phyloP scores from a whole-genome alignment of 2,329 filamentous ascomycete species.

The Pyricularia grisea region DNA sequence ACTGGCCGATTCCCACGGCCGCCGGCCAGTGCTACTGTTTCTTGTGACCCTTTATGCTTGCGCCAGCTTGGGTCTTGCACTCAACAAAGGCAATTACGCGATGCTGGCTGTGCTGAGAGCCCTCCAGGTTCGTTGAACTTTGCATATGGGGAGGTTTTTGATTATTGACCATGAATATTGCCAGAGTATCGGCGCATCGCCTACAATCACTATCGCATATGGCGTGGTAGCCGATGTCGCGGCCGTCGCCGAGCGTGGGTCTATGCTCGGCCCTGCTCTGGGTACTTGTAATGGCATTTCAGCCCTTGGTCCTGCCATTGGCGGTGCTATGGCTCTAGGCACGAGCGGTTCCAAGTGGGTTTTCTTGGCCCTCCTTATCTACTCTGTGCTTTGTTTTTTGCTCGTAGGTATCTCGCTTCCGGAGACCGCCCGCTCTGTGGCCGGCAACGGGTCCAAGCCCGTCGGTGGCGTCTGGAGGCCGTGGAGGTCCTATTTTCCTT shows the following conservation, averaged over 20 bases:
- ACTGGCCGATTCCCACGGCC: conserved; percentile 37
- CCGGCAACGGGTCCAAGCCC: conserved; percentile 28
- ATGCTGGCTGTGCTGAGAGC: conserved; percentile 37
- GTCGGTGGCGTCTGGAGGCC: background rate
- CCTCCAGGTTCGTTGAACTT: conserved; percentile 13
- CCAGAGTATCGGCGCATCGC: conserved; percentile 33
- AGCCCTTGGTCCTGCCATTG: conserved; percentile 34
- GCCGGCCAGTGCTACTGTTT: conserved; percentile 36
- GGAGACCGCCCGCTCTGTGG: conserved; percentile 38
- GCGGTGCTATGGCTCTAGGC: background rate
- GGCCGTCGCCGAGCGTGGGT: conserved; percentile 45
- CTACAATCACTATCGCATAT: background rate
- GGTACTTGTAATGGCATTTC: conserved; percentile 31
- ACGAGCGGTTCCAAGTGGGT: conserved; percentile 35
- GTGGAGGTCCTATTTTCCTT: background rate
- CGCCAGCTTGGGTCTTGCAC: conserved; percentile 34
- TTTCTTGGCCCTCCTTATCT: conserved; percentile 48
- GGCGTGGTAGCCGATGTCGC: conserved; percentile 31
- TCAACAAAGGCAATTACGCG: conserved; percentile 28
- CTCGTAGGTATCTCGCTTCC: conserved; percentile 37
- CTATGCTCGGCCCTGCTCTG: conserved; percentile 39
- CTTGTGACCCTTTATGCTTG: conserved; percentile 34
- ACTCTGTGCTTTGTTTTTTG: conserved; percentile 21
- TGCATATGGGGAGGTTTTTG: background rate
- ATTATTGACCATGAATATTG: background rate